These are phyloP conservation scores for Leptosphaerulina australis DNA, from an alignment of 2,329 filamentous ascomycete species.

Conservation along the genomic window DNA sequence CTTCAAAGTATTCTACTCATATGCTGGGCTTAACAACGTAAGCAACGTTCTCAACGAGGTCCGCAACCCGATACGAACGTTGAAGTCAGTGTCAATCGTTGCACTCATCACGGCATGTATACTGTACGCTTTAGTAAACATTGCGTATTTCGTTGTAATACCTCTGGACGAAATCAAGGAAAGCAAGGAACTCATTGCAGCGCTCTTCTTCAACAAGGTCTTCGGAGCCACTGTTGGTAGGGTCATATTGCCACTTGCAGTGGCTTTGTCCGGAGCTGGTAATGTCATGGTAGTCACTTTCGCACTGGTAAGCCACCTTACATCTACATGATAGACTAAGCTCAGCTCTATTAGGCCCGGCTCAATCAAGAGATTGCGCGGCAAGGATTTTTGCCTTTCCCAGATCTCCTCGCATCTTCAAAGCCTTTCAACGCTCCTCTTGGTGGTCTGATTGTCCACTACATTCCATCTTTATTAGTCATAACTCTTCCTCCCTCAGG, in stretches of 20 bases:
- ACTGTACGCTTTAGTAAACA: slow-evolving; percentile 71
- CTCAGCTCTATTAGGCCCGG: slow-evolving; percentile 58
- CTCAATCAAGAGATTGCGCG: slow-evolving; percentile 75
- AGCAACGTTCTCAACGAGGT: slow-evolving; percentile 76
- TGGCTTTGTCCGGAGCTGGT: slow-evolving; percentile 70
- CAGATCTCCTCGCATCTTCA: slow-evolving; percentile 65
- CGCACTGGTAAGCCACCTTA: slow-evolving; percentile 59
- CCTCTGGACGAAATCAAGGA: slow-evolving; percentile 69
- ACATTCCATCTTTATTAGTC: slow-evolving; percentile 69
- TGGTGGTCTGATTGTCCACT: slow-evolving; percentile 71
- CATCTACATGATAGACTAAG: no score
- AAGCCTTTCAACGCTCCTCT: slow-evolving; percentile 70
- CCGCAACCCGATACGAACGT: slow-evolving; percentile 68
- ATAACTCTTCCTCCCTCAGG: slow-evolving; percentile 68
- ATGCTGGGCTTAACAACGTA: slow-evolving; percentile 68
- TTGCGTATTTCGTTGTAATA: slow-evolving; percentile 68
- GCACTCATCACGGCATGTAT: slow-evolving; percentile 67
- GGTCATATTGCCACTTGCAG: slow-evolving; percentile 65
- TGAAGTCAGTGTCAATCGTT: slow-evolving; percentile 66
- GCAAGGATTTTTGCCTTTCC: slow-evolving; percentile 72
- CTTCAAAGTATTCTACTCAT: slow-evolving; percentile 72
- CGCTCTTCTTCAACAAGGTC: slow-evolving; percentile 68
- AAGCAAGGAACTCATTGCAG: slow-evolving; percentile 71
- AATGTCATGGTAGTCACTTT: slow-evolving; percentile 78
- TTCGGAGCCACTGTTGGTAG: slow-evolving; percentile 66